Evolutionary conservation across 2,329 filamentous ascomycete species (phyloP).

Genomic region (Penicillium sp.): DNA sequence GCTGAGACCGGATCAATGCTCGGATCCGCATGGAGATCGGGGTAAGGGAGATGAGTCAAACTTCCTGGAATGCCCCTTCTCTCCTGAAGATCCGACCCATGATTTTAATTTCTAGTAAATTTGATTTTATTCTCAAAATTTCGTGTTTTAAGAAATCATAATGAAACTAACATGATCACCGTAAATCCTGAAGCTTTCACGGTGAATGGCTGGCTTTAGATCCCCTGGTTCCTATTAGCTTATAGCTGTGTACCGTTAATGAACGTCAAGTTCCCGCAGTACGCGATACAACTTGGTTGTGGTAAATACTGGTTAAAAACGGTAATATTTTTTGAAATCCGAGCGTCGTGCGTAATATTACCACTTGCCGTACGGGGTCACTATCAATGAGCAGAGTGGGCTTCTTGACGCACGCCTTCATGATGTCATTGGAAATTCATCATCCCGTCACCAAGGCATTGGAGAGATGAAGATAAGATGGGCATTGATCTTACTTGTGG

Average conservation of each 20-base stretch:
- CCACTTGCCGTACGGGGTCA: neutral
- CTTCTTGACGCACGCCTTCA: conserved; percentile 12
- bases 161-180: neutral
- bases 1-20: neutral
- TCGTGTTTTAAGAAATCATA: neutral
- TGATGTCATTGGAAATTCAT: conserved; percentile 20
- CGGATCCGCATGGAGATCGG: neutral
- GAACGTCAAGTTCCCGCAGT: neutral
- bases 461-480: neutral
- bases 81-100: conserved; percentile 29
- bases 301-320: neutral
- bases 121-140: neutral
- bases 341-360: neutral
- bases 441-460: neutral
- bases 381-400: neutral
- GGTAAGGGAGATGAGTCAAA: neutral
- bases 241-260: conserved; percentile 3
- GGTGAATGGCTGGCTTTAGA: conserved; percentile 10
- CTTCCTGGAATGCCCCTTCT: conserved; percentile 22
- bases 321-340: neutral
- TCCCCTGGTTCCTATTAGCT: conserved; percentile 14
- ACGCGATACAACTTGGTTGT: neutral
- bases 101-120: neutral
- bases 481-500: neutral
- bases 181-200: conserved; percentile 11